Percentiles rank a stretch among this genome's conserved stretches.
Conservation (phyloP, 345 rosid species). For the Syzygium aqueum region DNA sequence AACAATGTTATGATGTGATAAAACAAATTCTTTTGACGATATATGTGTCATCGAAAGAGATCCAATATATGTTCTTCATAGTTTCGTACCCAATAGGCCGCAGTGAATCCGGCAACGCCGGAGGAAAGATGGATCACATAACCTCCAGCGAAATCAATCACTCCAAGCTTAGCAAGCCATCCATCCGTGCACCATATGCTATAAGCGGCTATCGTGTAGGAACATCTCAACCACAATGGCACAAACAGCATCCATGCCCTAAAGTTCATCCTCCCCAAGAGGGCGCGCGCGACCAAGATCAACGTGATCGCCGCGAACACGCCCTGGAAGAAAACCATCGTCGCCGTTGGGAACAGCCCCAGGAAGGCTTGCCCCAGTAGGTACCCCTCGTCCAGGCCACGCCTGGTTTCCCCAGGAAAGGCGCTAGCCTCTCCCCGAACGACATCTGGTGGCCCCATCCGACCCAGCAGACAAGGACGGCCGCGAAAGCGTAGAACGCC, state of each 20-base stretch:
- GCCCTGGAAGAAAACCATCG: constrained; percentile 42
- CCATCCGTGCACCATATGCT: constrained; percentile 43
- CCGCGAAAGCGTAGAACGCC: constrained; percentile 42
- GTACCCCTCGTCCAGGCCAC: constrained; percentile 30
- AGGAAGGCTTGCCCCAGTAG: constrained; percentile 21
- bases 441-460: constrained; percentile 46
- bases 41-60: background rate
- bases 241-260: constrained; percentile 40
- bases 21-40: accelerated
- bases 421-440: constrained; percentile 28
- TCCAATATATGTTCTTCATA: no score
- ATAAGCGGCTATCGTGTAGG: constrained; percentile 25
- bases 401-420: constrained; percentile 24
- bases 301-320: constrained; percentile 33
- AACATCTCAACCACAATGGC: constrained; percentile 38
- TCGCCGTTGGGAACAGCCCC: constrained; percentile 27
- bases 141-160: constrained; percentile 42
- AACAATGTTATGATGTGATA: background rate
- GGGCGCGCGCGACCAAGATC: constrained; percentile 32
- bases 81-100: constrained; percentile 36
- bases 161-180: constrained; percentile 40
- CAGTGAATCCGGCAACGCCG: constrained; percentile 46
- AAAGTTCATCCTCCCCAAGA: constrained; percentile 50
- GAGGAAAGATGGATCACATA: constrained; percentile 44
- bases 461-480: constrained; percentile 38